Percentiles rank a stretch among this genome's conserved stretches.
Conservation (phyloP, 257 asterid species). For the Penstemon davidsonii region DNA sequence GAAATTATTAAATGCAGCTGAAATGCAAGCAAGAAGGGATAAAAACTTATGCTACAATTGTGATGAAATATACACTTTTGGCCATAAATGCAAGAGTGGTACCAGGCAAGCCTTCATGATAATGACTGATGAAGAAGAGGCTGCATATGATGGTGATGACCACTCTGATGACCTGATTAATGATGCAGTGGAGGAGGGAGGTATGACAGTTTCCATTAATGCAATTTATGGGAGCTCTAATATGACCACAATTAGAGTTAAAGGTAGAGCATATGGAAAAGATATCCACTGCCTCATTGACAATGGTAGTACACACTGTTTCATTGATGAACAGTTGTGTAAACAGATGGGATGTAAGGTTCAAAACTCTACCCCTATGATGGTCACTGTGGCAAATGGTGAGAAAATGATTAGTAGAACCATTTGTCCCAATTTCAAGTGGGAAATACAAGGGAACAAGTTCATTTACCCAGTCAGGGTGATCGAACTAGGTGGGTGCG, state of each 20-base stretch:
- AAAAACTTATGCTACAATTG: slow-evolving; percentile 1
- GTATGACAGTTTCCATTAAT: neutral
- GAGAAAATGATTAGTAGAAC: neutral
- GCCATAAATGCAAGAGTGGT: slow-evolving; percentile 5
- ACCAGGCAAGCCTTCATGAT: neutral
- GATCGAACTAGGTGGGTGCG: neutral
- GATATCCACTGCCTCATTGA: neutral
- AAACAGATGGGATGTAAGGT: neutral
- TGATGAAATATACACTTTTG: neutral
- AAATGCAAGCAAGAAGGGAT: neutral
- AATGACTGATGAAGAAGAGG: neutral
- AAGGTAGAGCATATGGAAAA: neutral
- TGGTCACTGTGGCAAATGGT: neutral
- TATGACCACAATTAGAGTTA: neutral
- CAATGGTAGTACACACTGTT: neutral
- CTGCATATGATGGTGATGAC: neutral
- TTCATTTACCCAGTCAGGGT: neutral
- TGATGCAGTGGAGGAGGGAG: neutral
- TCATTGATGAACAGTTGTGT: neutral
- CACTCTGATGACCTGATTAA: too few species aligned
- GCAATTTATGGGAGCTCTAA: neutral
- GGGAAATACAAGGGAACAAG: neutral
- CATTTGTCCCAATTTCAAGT: neutral
- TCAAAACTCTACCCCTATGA: neutral
- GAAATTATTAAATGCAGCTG: too few species aligned